These are phyloP conservation scores for Pythium guiyangense DNA, from an alignment of 352 stramenopile genomes.

Conservation along the genomic window DNA sequence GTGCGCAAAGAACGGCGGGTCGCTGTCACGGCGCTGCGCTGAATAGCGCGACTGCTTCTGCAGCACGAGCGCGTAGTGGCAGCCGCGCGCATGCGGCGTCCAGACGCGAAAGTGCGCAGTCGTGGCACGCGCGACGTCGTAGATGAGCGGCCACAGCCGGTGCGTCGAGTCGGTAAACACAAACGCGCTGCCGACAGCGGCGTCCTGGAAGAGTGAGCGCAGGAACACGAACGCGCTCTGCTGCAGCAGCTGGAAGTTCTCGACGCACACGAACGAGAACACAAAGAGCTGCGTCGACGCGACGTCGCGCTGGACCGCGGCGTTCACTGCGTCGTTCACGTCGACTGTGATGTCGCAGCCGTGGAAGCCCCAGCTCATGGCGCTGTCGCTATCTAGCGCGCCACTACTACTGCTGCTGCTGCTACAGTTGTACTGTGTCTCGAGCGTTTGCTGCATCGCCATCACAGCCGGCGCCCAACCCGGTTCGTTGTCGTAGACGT, in stretches of 20 bases:
- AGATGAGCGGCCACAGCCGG: too few species aligned
- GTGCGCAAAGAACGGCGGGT: slow-evolving; percentile 30
- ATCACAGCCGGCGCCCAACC: slow-evolving; percentile 45
- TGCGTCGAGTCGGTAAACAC: too few species aligned
- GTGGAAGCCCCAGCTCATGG: slow-evolving; percentile 36
- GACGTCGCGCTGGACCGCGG: slow-evolving; percentile 16
- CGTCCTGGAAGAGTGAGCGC: too few species aligned
- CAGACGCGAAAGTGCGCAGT: too few species aligned
- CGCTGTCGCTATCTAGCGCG: neutral
- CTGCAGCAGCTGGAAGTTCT: too few species aligned
- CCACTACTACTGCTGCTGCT: neutral
- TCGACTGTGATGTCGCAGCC: too few species aligned
- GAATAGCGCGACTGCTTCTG: slow-evolving; percentile 35
- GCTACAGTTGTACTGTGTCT: slow-evolving; percentile 11
- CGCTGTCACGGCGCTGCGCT: too few species aligned
- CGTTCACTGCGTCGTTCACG: slow-evolving; percentile 68
- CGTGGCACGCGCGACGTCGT: too few species aligned
- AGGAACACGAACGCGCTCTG: too few species aligned
- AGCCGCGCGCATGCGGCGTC: slow-evolving; percentile 51
- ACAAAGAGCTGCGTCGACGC: too few species aligned
- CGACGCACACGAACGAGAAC: too few species aligned
- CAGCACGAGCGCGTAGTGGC: slow-evolving; percentile 62
- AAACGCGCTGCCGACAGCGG: too few species aligned
- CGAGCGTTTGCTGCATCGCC: slow-evolving; percentile 26
- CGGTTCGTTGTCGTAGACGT: slow-evolving; percentile 69